Base-by-base conservation (phyloP, 202 grass and related monocot genomes). In the Bolboschoenoplectus hybrid region DNA sequence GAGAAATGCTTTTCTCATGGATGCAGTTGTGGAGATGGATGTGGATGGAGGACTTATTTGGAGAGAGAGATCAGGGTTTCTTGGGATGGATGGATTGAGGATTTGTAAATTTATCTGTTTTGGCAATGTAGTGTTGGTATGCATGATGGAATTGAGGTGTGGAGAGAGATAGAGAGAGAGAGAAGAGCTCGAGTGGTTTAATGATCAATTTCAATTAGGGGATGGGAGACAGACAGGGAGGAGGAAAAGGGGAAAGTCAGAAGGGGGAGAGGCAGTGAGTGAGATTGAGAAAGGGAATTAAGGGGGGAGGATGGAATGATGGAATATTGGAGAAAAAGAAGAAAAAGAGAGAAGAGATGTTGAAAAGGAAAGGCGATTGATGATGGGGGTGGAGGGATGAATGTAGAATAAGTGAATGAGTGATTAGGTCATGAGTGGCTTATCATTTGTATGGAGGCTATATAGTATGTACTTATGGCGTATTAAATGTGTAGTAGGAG, bases 401-500 rank as follows among this genome's bases (percentile, higher is more conserved):
- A 89, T 89, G 81, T 90, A 91, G 77, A 80, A 85, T 87, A 68
- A 86, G 87, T 66, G 64, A 74, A 81, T 70, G 67, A 45, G 66
- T 91, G 91, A 95, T 95, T 93, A 93, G 91, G 89, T 89, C 88
- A 93, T 93, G 91, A 93, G 89, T 95, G 91, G 84, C 92, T 85
- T 89, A 93, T 95, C 86, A 95, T 93, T 91, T 91, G 84, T 86
- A 64, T 86, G 57, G 70, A 77, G 26, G 26, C 32, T 6, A 50
- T 86, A 5, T 41, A 83, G 26, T 26, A 26, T 26, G 26, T 26
- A 35, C 41, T 70, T 56, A 70, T 69, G 81, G 63, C 26, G 20
- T 67, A 84, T 69, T 69, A 84, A 84, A 69, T 69, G 46, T 19
- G 49, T 57, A 61, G 26, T 26, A 12, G 17, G 43, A 72, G 41